Conservation (phyloP, 768 basidiomycete genomes). For the Baorangia bicolor region DNA sequence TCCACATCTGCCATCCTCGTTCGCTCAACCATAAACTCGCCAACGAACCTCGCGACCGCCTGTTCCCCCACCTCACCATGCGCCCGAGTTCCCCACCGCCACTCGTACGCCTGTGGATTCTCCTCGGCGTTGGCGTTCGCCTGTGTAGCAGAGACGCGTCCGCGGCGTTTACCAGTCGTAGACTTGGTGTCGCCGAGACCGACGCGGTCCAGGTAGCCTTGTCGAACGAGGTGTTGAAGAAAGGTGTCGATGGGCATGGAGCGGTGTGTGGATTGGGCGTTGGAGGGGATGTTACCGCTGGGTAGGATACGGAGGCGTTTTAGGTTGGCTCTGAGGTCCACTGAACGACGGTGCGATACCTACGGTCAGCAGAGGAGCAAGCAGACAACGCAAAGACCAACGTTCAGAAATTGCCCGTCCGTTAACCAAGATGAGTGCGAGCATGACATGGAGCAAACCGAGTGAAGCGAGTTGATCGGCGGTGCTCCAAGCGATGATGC, state of each 20-base stretch:
- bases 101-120: constrained; percentile 48
- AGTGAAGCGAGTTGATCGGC: constrained; percentile 64
- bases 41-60: constrained; percentile 71
- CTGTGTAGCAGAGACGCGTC: constrained; percentile 46
- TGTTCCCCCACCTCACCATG: constrained; percentile 82
- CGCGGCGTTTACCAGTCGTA: constrained; percentile 53
- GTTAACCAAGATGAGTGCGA: constrained; percentile 81
- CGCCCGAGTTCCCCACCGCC: constrained; percentile 85
- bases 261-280: constrained; percentile 48
- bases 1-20: constrained; percentile 12
- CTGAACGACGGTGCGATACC: constrained; percentile 37
- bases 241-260: constrained; percentile 61
- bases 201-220: constrained; percentile 76
- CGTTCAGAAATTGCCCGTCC: constrained; percentile 74
- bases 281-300: constrained; percentile 49
- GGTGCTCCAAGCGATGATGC: constrained; percentile 70
- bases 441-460: constrained; percentile 78
- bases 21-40: constrained; percentile 65
- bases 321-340: constrained; percentile 68
- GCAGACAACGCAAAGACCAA: constrained; percentile 31
- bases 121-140: constrained; percentile 18
- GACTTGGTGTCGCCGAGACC: constrained; percentile 49
- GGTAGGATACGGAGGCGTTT: constrained; percentile 65
- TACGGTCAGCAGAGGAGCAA: background rate
- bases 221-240: constrained; percentile 60